Percentiles rank a stretch among this genome's conserved stretches.
Conservation (phyloP, 441 rosid genomes). For the Adansonia gregorii region DNA sequence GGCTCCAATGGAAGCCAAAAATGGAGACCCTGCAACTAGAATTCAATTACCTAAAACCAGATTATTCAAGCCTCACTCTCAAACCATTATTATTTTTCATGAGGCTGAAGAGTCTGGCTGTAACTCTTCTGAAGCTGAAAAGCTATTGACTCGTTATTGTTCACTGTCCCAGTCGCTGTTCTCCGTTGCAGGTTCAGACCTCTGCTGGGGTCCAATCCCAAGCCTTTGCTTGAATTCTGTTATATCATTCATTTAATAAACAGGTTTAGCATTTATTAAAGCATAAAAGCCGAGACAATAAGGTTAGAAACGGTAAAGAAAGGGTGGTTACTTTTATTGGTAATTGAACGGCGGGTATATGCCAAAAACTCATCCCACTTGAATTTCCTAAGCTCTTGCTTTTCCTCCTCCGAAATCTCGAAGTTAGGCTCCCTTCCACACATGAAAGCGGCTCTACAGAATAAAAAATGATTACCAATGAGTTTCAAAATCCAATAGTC, state of each 20-base stretch:
- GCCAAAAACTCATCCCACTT: conserved; percentile 91
- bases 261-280: background rate
- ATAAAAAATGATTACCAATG: conserved; percentile 15
- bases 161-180: conserved; percentile 50
- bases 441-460: conserved; percentile 52
- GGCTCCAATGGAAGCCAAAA: conserved; percentile 47
- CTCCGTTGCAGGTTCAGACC: conserved; percentile 42
- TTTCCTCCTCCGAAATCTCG: conserved; percentile 10
- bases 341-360: conserved; percentile 76
- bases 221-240: conserved; percentile 76
- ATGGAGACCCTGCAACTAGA: conserved; percentile 35
- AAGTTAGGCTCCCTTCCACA: no score
- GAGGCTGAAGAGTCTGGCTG: conserved; percentile 56
- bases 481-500: conserved; percentile 12
- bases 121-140: conserved; percentile 55
- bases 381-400: conserved; percentile 65
- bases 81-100: conserved; percentile 23
- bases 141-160: conserved; percentile 36
- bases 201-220: conserved; percentile 48
- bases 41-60: conserved; percentile 28
- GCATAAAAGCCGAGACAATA: background rate
- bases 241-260: conserved; percentile 11
- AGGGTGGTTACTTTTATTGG: conserved; percentile 68
- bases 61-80: conserved; percentile 30
- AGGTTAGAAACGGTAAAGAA: background rate